Conservation (phyloP, 2,329 filamentous ascomycete genomes). For the Cryphonectria nitschkei region DNA sequence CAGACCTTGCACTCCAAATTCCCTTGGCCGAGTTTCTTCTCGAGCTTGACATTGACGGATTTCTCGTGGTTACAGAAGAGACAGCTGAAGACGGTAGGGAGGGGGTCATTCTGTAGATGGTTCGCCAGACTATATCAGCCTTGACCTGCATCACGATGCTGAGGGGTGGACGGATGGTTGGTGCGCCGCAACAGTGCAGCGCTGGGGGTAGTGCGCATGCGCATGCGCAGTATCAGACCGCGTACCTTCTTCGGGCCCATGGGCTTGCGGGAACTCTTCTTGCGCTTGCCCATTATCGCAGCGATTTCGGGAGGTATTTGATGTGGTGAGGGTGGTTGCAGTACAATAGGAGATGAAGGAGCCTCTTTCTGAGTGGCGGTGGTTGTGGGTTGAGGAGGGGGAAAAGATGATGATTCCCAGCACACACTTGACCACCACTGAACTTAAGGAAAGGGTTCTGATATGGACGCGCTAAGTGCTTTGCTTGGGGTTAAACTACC, state of each 20-base stretch:
- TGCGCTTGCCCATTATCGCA: conserved; percentile 80
- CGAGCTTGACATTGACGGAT: conserved; percentile 85
- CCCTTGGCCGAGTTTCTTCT: conserved; percentile 89
- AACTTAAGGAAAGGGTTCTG: not conserved
- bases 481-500: not conserved
- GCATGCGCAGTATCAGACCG: not conserved
- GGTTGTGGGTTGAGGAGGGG: not conserved
- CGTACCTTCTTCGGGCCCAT: conserved; percentile 79
- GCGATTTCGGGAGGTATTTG: not conserved
- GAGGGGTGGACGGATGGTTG: conserved; percentile 3
- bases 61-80: conserved; percentile 99
- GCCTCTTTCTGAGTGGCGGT: not conserved
- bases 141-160: conserved; percentile 1
- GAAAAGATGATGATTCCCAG: not conserved
- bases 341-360: not conserved
- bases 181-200: not conserved
- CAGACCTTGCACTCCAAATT: conserved; percentile 89
- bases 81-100: conserved; percentile 88
- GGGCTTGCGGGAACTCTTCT: conserved; percentile 85
- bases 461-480: not conserved
- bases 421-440: not conserved
- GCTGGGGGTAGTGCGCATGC: not conserved
- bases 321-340: not conserved
- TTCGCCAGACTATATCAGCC: conserved; percentile 5
- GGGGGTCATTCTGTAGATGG: conserved; percentile 62